phyloP scores from a whole-genome alignment of 2,329 filamentous ascomycete genomes.

The Xylaria arbuscula region DNA sequence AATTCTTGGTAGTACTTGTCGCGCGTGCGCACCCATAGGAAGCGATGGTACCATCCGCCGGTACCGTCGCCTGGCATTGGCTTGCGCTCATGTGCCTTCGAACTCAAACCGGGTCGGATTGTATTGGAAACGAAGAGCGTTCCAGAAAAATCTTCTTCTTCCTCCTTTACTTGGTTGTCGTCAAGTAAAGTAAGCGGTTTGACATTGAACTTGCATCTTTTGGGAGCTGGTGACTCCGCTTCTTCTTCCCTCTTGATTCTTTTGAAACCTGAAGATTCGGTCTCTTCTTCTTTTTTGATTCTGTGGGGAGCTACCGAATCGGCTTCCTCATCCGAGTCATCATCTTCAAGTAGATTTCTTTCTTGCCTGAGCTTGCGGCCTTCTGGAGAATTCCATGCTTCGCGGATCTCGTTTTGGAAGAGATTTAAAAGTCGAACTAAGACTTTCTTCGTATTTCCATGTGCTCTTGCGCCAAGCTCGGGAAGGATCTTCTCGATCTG shows the following conservation, averaged over 20 bases:
- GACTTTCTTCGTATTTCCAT: constrained; percentile 39
- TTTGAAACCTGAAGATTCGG: not conserved
- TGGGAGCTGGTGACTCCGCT: not conserved
- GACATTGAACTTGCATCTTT: not conserved
- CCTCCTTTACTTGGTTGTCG: too few species aligned
- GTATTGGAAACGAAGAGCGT: not conserved
- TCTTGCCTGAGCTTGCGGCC: constrained; percentile 37
- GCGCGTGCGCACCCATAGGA: constrained; percentile 38
- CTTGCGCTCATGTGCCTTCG: not conserved
- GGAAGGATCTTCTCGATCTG: constrained; percentile 49
- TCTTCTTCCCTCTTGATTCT: not conserved
- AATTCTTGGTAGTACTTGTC: constrained; percentile 44
- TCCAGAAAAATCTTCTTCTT: not conserved
- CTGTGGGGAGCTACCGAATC: not conserved
- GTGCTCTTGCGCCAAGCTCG: constrained; percentile 43
- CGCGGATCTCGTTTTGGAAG: constrained; percentile 44
- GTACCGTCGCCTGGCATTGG: constrained; percentile 12
- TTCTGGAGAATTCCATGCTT: constrained; percentile 42
- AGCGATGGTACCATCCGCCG: constrained; percentile 30
- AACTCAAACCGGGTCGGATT: not conserved
- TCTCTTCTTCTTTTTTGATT: not conserved
- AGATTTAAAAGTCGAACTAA: constrained; percentile 46
- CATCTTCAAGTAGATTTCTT: constrained; percentile 39
- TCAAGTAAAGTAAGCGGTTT: not conserved
- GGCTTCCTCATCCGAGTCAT: not conserved